A percentile compares a stretch with the other conserved stretches of the same genome.
phyloP scores from a whole-genome alignment of 2,329 filamentous ascomycete species.

The Pseudocercospora fijiensis region DNA sequence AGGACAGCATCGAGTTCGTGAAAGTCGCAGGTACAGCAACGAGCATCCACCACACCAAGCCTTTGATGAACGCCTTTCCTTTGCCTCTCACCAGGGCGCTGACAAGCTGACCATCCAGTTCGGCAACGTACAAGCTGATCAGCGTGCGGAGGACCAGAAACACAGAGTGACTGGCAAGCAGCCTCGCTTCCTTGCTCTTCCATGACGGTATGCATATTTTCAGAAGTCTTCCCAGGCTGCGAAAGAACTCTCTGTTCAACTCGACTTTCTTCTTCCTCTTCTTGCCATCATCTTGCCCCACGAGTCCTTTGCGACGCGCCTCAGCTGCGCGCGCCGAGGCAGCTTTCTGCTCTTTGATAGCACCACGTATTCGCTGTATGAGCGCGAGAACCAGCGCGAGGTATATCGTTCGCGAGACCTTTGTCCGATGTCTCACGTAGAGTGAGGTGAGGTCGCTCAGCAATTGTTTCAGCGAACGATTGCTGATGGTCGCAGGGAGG shows the following conservation, averaged over 20 bases:
- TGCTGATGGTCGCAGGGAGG: constrained; percentile 28
- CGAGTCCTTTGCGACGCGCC: constrained; percentile 43
- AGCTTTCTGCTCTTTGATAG: constrained; percentile 88
- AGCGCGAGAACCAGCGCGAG: constrained; percentile 77
- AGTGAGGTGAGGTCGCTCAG: constrained; percentile 60
- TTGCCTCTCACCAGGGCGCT: constrained; percentile 89
- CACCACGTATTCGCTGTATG: constrained; percentile 83
- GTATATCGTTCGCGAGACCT: constrained; percentile 81
- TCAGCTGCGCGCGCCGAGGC: constrained; percentile 69
- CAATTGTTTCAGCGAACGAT: constrained; percentile 36
- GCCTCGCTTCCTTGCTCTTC: constrained; percentile 80
- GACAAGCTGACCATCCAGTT: constrained; percentile 90
- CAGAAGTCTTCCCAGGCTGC: constrained; percentile 72
- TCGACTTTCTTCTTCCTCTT: constrained; percentile 73
- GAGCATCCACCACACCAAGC: constrained; percentile 97
- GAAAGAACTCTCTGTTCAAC: constrained; percentile 83
- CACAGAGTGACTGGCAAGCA: constrained; percentile 87
- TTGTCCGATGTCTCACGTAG: constrained; percentile 76
- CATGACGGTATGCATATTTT: constrained; percentile 88
- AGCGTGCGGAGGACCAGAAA: constrained; percentile 88
- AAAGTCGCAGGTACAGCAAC: constrained; percentile 92
- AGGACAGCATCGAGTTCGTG: constrained; percentile 98
- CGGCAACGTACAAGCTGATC: constrained; percentile 92
- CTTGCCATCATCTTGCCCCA: constrained; percentile 40
- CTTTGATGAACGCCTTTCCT: constrained; percentile 82